Conservation (phyloP, 306 rosid species). For the Oxytropis ochrocephala region DNA sequence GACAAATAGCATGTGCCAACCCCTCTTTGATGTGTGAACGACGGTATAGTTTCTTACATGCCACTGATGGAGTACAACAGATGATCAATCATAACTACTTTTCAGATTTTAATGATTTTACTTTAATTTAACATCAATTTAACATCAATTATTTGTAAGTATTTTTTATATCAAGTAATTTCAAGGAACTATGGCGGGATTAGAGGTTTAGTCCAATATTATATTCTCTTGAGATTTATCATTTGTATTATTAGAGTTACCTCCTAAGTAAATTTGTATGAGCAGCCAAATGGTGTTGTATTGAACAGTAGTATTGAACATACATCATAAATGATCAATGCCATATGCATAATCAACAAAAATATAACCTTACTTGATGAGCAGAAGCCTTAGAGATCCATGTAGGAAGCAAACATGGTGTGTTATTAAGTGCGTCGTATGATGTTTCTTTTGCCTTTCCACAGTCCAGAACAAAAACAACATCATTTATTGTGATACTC, state of each 20-base stretch:
- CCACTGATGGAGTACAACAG: not conserved
- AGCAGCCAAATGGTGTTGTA: not conserved
- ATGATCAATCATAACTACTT: not conserved
- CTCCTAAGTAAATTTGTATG: not conserved
- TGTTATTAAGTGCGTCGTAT: constrained; percentile 92
- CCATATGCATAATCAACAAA: constrained; percentile 25
- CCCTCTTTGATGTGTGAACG: not conserved
- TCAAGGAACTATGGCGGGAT: not conserved
- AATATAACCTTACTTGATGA: constrained; percentile 68
- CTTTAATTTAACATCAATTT: not conserved
- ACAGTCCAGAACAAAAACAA: constrained; percentile 90
- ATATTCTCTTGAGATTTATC: not conserved
- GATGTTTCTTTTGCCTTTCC: constrained; percentile 99
- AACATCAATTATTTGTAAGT: not conserved
- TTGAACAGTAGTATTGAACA: not conserved
- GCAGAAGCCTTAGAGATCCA: constrained; percentile 98
- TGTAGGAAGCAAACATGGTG: constrained; percentile 96
- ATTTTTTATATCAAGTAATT: not conserved
- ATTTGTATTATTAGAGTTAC: not conserved
- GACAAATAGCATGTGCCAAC: not conserved
- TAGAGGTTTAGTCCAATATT: not conserved
- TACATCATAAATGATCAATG: not conserved
- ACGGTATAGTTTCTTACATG: not conserved
- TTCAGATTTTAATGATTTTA: not conserved
- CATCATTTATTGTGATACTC: constrained; percentile 87